Evolutionary conservation across 2,329 filamentous ascomycete genomes (phyloP).

Genomic region (Sporothrix luriei): DNA sequence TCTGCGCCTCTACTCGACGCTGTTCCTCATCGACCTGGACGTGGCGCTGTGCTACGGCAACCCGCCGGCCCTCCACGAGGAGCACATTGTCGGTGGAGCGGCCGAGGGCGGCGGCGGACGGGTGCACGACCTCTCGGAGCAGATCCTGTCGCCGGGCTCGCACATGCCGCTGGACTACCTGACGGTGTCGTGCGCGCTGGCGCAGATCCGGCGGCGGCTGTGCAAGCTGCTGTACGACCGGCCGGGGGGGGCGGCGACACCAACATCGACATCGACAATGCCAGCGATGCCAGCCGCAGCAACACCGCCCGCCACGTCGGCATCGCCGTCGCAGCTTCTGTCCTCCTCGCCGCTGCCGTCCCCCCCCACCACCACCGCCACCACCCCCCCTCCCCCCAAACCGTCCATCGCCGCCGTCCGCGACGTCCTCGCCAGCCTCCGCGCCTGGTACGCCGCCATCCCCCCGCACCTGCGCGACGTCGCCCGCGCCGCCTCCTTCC

Average conservation of each 20-base stretch:
- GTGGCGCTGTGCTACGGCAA: slow-evolving; percentile 39
- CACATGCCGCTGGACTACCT: slow-evolving; percentile 40
- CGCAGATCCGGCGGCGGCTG: slow-evolving; percentile 37
- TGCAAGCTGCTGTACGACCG: slow-evolving; percentile 35
- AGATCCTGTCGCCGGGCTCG: slow-evolving; percentile 39
- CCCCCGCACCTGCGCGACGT: slow-evolving; percentile 38
- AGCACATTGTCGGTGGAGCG: slow-evolving; percentile 33
- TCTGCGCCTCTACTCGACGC: slow-evolving; percentile 38
- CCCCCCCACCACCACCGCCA: too few relatives aligned
- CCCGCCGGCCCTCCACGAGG: slow-evolving; percentile 38
- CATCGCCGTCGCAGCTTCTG: neutral
- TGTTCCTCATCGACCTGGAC: slow-evolving; percentile 40
- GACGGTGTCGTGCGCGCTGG: slow-evolving; percentile 37
- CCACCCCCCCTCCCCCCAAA: neutral
- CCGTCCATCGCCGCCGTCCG: slow-evolving; percentile 36
- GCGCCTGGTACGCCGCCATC: slow-evolving; percentile 37
- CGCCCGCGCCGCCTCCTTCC: slow-evolving; percentile 35
- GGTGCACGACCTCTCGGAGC: slow-evolving; percentile 34
- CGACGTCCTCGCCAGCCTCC: slow-evolving; percentile 34
- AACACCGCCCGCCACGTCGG: neutral
- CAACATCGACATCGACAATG: neutral
- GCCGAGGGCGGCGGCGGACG: neutral
- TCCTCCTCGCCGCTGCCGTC: neutral
- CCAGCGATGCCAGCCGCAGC: neutral
- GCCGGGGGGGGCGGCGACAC: neutral